phyloP scores from a whole-genome alignment of 495 filamentous ascomycete genomes.

The Aspergillus egyptiacus region DNA sequence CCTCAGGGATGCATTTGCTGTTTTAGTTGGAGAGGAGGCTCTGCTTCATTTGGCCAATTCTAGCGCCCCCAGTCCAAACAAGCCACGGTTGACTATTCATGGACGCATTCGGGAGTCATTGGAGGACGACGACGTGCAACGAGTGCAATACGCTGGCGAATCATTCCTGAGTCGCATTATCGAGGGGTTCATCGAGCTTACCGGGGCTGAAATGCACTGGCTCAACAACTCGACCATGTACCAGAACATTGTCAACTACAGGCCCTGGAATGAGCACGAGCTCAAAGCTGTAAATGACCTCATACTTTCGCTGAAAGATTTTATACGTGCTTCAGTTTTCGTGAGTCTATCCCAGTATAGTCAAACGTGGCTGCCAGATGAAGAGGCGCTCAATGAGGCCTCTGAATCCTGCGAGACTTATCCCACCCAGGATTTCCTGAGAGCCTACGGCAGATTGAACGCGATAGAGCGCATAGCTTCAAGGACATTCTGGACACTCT shows the following conservation, averaged over 20 bases:
- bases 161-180: constrained; percentile 35
- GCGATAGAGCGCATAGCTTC: constrained; percentile 30
- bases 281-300: constrained; percentile 11
- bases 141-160: constrained; percentile 48
- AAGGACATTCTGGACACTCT: constrained; percentile 29
- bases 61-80: neutral
- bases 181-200: constrained; percentile 29
- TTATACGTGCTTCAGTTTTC: constrained; percentile 7
- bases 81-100: constrained; percentile 16
- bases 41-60: constrained; percentile 24
- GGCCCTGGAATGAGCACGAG: constrained; percentile 3
- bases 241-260: constrained; percentile 19
- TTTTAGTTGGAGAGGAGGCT: constrained; percentile 44
- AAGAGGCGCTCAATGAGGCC: neutral
- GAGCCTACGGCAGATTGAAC: constrained; percentile 9
- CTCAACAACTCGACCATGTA: constrained; percentile 21
- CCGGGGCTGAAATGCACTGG: constrained; percentile 39
- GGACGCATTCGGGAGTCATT: constrained; percentile 31
- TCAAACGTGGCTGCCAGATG: neutral
- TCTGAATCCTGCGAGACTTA: no score
- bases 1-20: constrained; percentile 41
- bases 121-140: constrained; percentile 41
- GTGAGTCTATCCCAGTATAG: neutral
- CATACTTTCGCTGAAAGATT: constrained; percentile 21
- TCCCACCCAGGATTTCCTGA: neutral